phyloP scores from a whole-genome alignment of 257 asterid genomes.

The Lycium barbarum region DNA sequence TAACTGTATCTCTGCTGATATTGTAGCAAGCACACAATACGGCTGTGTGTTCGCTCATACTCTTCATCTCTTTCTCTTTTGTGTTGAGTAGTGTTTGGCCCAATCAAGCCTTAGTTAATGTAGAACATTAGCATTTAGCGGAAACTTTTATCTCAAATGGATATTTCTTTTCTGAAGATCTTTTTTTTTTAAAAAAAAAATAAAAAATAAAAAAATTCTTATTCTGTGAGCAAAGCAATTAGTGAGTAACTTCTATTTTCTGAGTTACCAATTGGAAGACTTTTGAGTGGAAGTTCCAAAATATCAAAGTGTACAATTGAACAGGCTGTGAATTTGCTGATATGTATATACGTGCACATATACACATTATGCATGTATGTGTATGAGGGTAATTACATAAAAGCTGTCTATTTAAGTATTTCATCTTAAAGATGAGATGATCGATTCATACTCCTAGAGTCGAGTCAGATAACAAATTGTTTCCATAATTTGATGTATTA shows the following conservation, averaged over 20 bases:
- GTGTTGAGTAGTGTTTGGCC: constrained; percentile 12
- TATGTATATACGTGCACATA: neutral
- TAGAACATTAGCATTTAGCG: neutral
- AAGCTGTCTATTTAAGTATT: neutral
- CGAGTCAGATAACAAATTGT: neutral
- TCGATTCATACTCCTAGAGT: neutral
- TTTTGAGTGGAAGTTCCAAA: neutral
- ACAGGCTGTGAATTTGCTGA: neutral
- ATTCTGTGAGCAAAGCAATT: neutral
- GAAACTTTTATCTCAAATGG: constrained; percentile 8
- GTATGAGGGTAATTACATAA: neutral
- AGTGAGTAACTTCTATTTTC: neutral
- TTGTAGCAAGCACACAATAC: neutral
- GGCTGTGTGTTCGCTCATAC: neutral
- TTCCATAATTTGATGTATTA: neutral
- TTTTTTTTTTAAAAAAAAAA: neutral
- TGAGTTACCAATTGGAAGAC: neutral
- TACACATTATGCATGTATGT: neutral
- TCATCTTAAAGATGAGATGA: neutral
- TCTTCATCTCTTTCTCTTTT: neutral
- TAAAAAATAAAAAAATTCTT: neutral
- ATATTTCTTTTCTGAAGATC: constrained; percentile 16
- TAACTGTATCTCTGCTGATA: neutral
- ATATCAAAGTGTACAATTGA: neutral
- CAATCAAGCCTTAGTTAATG: neutral